These are phyloP conservation scores for Sorghum bicolor DNA, from an alignment of 176 grass and related monocot species.

Conservation along the genomic window Sorghum_bicolor_NCBIv3 NC_012877.2:41364001-41364500, in stretches of 20 bases:
- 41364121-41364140: constrained; percentile 54
- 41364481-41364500: constrained; percentile 91
- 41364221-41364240: constrained; percentile 83
- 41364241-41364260: constrained; percentile 97
- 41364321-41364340: constrained; percentile 87
- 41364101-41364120: constrained; percentile 66
- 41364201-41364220: constrained; percentile 97
- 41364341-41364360: constrained; percentile 79
- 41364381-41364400: constrained; percentile 99
- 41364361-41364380: constrained; percentile 93
- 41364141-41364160: constrained; percentile 62
- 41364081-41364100: constrained; percentile 85
- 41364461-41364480: constrained; percentile 94
- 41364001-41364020: constrained; percentile 58
- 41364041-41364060: constrained; percentile 90
- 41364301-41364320: constrained; percentile 85
- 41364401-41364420: constrained; percentile 97
- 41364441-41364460: constrained; percentile 71
- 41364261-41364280: constrained; percentile 90
- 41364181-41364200: constrained; percentile 74
- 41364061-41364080: constrained; percentile 85
- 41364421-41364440: constrained; percentile 79
- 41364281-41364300: constrained; percentile 78
- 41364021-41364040: constrained; percentile 93
- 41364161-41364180: constrained; percentile 85